Base-by-base conservation (phyloP, 179 eudicot genomes). In the Actinidia chinensis region DNA sequence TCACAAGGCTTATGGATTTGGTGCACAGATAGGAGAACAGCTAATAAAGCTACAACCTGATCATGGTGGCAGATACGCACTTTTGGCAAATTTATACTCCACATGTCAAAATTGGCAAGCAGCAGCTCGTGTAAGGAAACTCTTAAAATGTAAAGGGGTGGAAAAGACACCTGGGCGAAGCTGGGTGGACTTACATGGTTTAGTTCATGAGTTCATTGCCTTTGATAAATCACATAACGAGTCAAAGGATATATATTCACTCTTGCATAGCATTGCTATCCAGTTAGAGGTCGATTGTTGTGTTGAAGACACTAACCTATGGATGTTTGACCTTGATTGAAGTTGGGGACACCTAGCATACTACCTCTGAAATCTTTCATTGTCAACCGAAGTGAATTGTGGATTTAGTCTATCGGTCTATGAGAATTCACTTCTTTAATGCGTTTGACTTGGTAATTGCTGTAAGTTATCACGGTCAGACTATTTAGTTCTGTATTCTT, bases 91-190 rank as follows among this genome's bases (percentile, higher is more conserved):
- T 47, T 58, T 82, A 60, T 60, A 75, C 33, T 69, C 79, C 0
- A 15, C 55, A 14, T 22, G 68, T 50, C 12, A 55, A 17, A 52
- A 58, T 60, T 77, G 82, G 82, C 23, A 82, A 23, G 82, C 23
- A 42, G 85, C 67, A 18, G 79, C 79, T n/a, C 50, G 52, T 52
- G 66, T 75, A 48, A 78, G 85, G 79, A 82, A 75, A 28, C 73
- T 74, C 59, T 74, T 82, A 82, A 82, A 71, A 50, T 66, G 15
- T 22, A 75, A 10, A 18, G 80, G 85, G 12, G 82, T 78, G n/a
- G 71, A 42, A n/a, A 82, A 82, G 73, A 61, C 28, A 46, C 76
- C 68, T 4, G 85, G 82, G 14, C 71, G 76, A 13, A 82, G 85
- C 73, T 82, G 76, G 72, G 69, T 78, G 43, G 82, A 59, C 6